Conservation (phyloP, 179 eudicot species). For the Spinacia oleracea region DNA sequence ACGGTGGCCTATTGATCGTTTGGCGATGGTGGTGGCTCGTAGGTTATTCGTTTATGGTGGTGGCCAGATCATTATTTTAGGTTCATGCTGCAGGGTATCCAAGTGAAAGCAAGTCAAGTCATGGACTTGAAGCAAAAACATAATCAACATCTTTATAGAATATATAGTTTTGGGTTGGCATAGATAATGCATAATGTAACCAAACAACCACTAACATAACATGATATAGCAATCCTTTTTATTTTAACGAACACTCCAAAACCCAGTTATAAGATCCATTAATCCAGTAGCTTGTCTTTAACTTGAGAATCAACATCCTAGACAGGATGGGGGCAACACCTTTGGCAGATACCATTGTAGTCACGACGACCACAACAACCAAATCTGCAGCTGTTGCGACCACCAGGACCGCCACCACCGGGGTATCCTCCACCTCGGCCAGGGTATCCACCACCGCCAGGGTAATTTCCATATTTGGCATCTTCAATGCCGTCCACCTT, state of each 20-base stretch:
- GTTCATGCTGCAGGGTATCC: too few relatives aligned
- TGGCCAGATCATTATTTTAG: too few relatives aligned
- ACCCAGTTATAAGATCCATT: not conserved
- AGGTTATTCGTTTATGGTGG: too few relatives aligned
- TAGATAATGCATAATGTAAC: too few relatives aligned
- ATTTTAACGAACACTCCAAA: not conserved
- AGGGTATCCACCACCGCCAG: not conserved
- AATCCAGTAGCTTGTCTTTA: not conserved
- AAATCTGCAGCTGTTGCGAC: not conserved
- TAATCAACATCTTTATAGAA: not conserved
- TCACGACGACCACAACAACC: not conserved
- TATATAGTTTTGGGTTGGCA: not conserved
- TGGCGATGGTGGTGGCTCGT: too few relatives aligned
- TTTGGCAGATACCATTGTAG: not conserved
- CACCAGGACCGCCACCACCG: not conserved
- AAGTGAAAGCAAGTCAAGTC: not conserved
- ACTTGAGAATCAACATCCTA: not conserved
- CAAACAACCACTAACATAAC: not conserved
- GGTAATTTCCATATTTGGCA: constrained; percentile 1
- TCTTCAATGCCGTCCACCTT: constrained; percentile 3
- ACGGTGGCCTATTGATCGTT: too few relatives aligned
- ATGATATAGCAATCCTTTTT: not conserved
- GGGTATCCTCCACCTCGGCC: constrained; percentile 6
- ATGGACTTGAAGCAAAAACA: not conserved
- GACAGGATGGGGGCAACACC: constrained; percentile 1